Evolutionary conservation across 192 early-diverging fungal genomes (phyloP).

Genomic region (Hyaloraphidium curvatum): DNA sequence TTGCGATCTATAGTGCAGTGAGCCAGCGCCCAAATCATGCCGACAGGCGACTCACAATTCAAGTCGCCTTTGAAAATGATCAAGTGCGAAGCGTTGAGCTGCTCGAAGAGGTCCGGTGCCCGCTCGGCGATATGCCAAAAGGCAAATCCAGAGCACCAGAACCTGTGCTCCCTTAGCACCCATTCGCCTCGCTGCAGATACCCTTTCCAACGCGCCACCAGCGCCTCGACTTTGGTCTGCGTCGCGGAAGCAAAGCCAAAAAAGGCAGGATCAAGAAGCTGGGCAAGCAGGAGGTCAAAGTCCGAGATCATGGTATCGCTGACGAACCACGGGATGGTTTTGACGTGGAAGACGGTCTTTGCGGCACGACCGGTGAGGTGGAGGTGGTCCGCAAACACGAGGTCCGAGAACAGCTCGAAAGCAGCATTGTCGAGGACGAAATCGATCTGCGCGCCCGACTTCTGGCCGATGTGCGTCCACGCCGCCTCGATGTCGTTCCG

Average conservation of each 20-base stretch:
- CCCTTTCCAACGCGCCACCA: constrained; percentile 41
- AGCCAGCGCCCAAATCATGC: too few species aligned
- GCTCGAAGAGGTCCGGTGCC: constrained; percentile 40
- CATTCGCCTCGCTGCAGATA: constrained; percentile 43
- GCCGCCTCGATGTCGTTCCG: constrained; percentile 48
- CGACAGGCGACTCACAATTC: too few species aligned
- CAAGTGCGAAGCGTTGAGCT: constrained; percentile 37
- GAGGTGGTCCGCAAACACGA: constrained; percentile 71
- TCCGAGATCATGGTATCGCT: constrained; percentile 68
- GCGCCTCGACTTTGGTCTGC: constrained; percentile 15
- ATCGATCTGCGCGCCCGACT: constrained; percentile 40
- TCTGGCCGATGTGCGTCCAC: constrained; percentile 30
- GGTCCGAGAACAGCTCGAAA: constrained; percentile 24
- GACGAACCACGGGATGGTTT: constrained; percentile 89
- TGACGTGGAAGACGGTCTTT: constrained; percentile 62
- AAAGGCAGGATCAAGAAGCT: too few species aligned
- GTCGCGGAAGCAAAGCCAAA: constrained; percentile 13
- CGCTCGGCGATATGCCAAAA: constrained; percentile 55
- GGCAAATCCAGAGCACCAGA: constrained; percentile 70
- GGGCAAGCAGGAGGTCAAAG: constrained; percentile 46
- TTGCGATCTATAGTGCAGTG: too few species aligned
- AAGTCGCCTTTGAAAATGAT: constrained; percentile 92
- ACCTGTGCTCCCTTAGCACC: constrained; percentile 44
- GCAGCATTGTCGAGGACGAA: constrained; percentile 82
- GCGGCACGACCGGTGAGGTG: constrained; percentile 39